Percentiles rank a stretch among this genome's conserved stretches.
Evolutionary conservation across 1,284 basidiomycete genomes (phyloP).

Genomic region (Leccinum huronense): DNA sequence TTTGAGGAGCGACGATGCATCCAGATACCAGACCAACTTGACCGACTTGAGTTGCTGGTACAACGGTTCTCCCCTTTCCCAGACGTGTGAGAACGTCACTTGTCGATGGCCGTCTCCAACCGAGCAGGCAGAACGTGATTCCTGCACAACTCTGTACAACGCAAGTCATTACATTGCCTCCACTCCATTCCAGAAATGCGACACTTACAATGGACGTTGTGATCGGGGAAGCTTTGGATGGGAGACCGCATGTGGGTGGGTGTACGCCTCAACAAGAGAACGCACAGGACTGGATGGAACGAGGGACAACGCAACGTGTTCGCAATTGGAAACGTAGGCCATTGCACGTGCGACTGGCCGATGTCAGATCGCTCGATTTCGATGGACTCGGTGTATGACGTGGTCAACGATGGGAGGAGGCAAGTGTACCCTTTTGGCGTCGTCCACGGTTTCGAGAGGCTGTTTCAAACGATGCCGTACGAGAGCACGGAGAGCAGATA

Average conservation of each 20-base stretch:
- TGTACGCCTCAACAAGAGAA: slow-evolving; percentile 9
- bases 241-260: neutral
- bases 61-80: neutral
- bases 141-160: neutral
- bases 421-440: slow-evolving; percentile 2
- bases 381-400: slow-evolving; percentile 5
- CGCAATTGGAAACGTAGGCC: neutral
- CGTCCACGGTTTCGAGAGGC: neutral
- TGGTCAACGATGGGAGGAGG: neutral
- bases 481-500: neutral
- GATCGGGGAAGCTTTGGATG: neutral
- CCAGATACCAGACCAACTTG: neutral
- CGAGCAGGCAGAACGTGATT: neutral
- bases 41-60: neutral
- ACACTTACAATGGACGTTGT: neutral
- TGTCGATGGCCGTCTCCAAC: neutral
- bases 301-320: slow-evolving; percentile 7
- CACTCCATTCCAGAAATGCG: neutral
- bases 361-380: neutral
- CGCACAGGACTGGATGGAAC: neutral
- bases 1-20: neutral
- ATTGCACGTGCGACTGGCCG: slow-evolving; percentile 8
- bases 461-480: neutral
- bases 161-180: too few species aligned
- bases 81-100: slow-evolving; percentile 11